Percentiles rank a stretch among this genome's conserved stretches.
Conservation (phyloP, 2,329 filamentous ascomycete genomes). For the Hirsutella minnesotensis region DNA sequence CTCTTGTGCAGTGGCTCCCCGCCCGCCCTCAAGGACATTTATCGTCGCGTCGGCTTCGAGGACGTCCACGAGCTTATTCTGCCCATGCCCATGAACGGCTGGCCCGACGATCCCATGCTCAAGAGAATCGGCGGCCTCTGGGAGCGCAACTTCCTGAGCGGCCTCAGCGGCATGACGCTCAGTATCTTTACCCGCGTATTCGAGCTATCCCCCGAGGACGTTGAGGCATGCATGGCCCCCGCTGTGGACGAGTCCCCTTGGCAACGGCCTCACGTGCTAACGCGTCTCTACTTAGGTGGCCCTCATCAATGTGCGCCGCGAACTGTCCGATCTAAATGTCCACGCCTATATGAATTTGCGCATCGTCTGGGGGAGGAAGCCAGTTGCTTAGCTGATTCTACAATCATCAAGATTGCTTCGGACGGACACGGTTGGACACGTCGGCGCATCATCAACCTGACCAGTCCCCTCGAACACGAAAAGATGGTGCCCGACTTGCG, state of each 20-base stretch:
- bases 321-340: slow-evolving; percentile 30
- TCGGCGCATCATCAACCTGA: too few relatives aligned
- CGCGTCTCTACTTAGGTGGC: slow-evolving; percentile 24
- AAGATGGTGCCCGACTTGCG: too few relatives aligned
- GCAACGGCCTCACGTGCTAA: neutral
- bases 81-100: slow-evolving; percentile 41
- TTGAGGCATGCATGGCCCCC: slow-evolving; percentile 26
- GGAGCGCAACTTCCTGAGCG: slow-evolving; percentile 29
- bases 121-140: slow-evolving; percentile 32
- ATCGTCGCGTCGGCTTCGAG: slow-evolving; percentile 27
- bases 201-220: slow-evolving; percentile 28
- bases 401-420: too few relatives aligned
- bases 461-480: too few relatives aligned
- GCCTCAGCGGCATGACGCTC: slow-evolving; percentile 32
- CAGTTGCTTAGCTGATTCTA: slow-evolving; percentile 10
- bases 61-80: slow-evolving; percentile 30
- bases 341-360: slow-evolving; percentile 36
- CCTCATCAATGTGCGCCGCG: slow-evolving; percentile 35
- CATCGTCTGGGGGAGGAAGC: slow-evolving; percentile 40
- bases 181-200: slow-evolving; percentile 27
- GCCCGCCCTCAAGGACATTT: slow-evolving; percentile 21
- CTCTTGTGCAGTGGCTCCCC: slow-evolving; percentile 27
- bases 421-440: too few relatives aligned
- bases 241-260: neutral
- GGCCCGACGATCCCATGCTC: slow-evolving; percentile 33